These are phyloP conservation scores for Begonia fuchsioides DNA, from an alignment of 306 rosid genomes.

Conservation along the genomic window DNA sequence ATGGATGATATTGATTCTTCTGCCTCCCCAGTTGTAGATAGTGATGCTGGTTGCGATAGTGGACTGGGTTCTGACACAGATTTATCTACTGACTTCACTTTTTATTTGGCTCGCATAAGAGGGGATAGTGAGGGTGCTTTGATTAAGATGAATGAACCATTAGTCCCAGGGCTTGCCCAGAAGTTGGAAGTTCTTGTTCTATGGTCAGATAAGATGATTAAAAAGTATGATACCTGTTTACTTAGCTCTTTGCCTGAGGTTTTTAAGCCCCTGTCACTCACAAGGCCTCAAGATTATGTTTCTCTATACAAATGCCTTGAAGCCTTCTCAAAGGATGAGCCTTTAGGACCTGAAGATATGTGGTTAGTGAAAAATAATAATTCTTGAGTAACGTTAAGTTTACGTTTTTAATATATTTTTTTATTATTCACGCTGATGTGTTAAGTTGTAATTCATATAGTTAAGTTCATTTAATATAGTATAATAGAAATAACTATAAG, in stretches of 20 bases:
- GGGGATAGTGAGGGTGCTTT: conserved; percentile 7
- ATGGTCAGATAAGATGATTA: conserved; percentile 51
- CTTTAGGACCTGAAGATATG: conserved; percentile 79
- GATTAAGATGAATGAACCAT: conserved; percentile 30
- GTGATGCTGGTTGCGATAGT: conserved; percentile 22
- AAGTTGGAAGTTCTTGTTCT: conserved; percentile 30
- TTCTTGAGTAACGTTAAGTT: no score
- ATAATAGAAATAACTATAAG: no score
- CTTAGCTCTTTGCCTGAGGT: conserved; percentile 52
- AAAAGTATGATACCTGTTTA: conserved; percentile 27
- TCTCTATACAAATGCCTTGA: conserved; percentile 71
- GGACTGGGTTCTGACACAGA: conserved; percentile 22
- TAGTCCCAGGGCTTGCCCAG: conserved; percentile 11
- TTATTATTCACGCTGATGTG: no score
- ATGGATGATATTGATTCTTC: conserved; percentile 16
- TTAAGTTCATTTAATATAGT: no score
- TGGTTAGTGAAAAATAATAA: conserved; percentile 37
- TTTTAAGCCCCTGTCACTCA: conserved; percentile 16
- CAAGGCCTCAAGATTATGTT: conserved; percentile 40
- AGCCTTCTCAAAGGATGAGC: conserved; percentile 81
- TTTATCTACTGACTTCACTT: conserved; percentile 33
- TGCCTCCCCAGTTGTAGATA: conserved; percentile 15
- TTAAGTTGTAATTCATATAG: no score
- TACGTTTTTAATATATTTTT: no score
- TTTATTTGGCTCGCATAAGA: conserved; percentile 15